These are phyloP conservation scores for Diaporthe humulicola DNA, from an alignment of 2,329 filamentous ascomycete species.

Conservation along the genomic window DNA sequence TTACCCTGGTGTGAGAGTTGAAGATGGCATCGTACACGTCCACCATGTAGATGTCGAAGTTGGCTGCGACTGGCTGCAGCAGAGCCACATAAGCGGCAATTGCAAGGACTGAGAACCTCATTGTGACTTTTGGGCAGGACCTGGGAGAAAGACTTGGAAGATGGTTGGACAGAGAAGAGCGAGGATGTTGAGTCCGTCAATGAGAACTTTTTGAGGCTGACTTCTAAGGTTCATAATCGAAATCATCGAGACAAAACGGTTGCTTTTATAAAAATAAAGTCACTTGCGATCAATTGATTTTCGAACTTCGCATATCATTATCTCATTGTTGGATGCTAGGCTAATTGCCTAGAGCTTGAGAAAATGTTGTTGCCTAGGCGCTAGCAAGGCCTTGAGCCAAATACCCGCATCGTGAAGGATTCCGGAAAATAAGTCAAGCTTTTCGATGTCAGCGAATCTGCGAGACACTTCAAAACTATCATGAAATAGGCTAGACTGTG, in stretches of 20 bases:
- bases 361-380: conserved; percentile 8
- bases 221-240: not conserved
- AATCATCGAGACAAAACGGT: not conserved
- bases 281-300: not conserved
- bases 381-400: conserved; percentile 8
- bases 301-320: not conserved
- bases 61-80: conserved; percentile 8
- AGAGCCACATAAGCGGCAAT: not conserved
- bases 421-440: conserved; percentile 4
- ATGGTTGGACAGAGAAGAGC: not conserved
- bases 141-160: not conserved
- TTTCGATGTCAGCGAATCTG: conserved; percentile 2
- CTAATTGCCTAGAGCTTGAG: not conserved
- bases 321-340: not conserved
- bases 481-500: not conserved
- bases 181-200: not conserved
- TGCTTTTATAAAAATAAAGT: not conserved
- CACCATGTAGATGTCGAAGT: conserved; percentile 18
- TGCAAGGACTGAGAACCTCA: not conserved
- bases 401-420: conserved; percentile 6
- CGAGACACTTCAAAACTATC: not conserved
- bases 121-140: not conserved
- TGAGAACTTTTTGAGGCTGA: not conserved
- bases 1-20: not conserved
- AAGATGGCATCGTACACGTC: conserved; percentile 21